phyloP scores from a whole-genome alignment of 176 grass and related monocot genomes.

The Saccharum officinarum region DNA sequence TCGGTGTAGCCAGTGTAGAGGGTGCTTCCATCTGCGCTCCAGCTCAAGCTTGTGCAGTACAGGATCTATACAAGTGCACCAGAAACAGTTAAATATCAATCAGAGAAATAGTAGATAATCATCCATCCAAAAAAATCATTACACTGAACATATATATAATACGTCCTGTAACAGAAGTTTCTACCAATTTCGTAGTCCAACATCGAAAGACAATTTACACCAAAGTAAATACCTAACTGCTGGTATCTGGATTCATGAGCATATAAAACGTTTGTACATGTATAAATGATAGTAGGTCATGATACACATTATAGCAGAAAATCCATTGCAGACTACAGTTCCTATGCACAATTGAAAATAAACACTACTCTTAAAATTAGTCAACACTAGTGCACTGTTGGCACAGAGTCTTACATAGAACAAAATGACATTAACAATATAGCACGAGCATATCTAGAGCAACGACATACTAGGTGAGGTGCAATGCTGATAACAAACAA shows the following conservation, averaged over 20 bases:
- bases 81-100: neutral
- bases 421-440: neutral
- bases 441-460: no score
- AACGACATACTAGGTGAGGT: neutral
- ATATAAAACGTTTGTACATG: no score
- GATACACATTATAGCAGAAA: neutral
- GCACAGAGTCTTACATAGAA: neutral
- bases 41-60: slow-evolving; percentile 76
- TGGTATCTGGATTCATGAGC: neutral
- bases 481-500: neutral
- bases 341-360: neutral
- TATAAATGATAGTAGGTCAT: neutral
- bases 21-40: slow-evolving; percentile 62
- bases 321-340: no score
- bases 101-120: neutral
- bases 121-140: neutral
- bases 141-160: neutral
- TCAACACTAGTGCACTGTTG: neutral
- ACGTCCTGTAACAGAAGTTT: neutral
- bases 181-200: neutral
- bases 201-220: neutral
- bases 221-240: neutral
- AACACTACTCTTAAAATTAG: neutral
- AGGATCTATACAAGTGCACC: slow-evolving; percentile 36
- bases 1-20: slow-evolving; percentile 57